A percentile compares a stretch with the other conserved stretches of the same genome.
These are phyloP conservation scores for Glomus cerebriforme DNA, from an alignment of 192 early-diverging fungal genomes.

Conservation along the genomic window DNA sequence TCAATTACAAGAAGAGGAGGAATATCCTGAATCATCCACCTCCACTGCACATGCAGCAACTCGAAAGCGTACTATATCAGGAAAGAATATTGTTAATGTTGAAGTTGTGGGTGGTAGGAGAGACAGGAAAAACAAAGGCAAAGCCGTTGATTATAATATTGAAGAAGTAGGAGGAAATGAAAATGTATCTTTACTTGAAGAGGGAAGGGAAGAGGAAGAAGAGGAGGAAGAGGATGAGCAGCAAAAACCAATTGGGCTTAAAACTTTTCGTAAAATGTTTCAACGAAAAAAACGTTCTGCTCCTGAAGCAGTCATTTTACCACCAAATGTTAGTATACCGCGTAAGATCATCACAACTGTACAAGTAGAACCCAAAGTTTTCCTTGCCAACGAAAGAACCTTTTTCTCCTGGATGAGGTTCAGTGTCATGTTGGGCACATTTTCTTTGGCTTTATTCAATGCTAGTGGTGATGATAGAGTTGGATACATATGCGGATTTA, in stretches of 20 bases:
- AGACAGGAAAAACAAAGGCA: constrained; percentile 16
- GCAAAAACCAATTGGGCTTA: not conserved
- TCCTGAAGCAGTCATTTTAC: constrained; percentile 33
- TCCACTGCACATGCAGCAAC: too few relatives aligned
- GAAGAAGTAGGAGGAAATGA: constrained; percentile 10
- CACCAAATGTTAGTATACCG: constrained; percentile 43
- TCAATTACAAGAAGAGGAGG: not conserved
- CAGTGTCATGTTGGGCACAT: constrained; percentile 67
- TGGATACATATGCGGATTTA: constrained; percentile 67
- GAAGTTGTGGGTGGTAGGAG: constrained; percentile 1
- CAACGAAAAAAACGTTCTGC: not conserved
- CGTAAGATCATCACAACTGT: constrained; percentile 55
- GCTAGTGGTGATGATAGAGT: constrained; percentile 71
- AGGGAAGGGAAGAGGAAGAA: not conserved
- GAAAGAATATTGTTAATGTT: constrained; percentile 3
- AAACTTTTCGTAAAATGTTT: constrained; percentile 16
- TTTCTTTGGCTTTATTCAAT: constrained; percentile 76
- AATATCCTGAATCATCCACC: not conserved
- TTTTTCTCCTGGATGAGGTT: constrained; percentile 84
- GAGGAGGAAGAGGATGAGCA: not conserved
- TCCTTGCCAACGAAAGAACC: constrained; percentile 86
- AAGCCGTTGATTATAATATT: constrained; percentile 12
- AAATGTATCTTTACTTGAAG: not conserved
- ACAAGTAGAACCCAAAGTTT: constrained; percentile 83
- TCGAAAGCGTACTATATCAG: not conserved